Evolutionary conservation across 176 grass and related monocot species (phyloP).

Genomic region (Oryza meyeriana): DNA sequence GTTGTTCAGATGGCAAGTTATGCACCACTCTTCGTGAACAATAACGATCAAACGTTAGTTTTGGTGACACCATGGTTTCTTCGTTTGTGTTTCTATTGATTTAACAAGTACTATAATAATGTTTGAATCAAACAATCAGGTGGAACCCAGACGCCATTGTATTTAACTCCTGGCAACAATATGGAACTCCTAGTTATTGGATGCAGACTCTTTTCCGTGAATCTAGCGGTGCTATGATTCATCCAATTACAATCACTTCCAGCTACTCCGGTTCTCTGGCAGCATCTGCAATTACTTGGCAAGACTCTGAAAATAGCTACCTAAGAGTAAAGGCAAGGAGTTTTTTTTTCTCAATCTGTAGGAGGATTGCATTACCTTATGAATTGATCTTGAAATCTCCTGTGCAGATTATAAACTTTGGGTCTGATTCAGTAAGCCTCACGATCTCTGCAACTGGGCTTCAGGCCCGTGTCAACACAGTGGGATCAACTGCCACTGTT

Average conservation of each 20-base stretch:
- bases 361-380: neutral
- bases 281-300: constrained; percentile 82
- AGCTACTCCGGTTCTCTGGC: constrained; percentile 50
- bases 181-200: constrained; percentile 93
- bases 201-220: constrained; percentile 58
- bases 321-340: constrained; percentile 65
- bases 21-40: constrained; percentile 79
- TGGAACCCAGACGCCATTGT: constrained; percentile 87
- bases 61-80: neutral
- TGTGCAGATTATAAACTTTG: constrained; percentile 85
- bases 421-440: constrained; percentile 48
- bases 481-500: constrained; percentile 47
- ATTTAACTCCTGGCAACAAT: constrained; percentile 78
- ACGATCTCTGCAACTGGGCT: constrained; percentile 63
- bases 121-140: constrained; percentile 30
- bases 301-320: constrained; percentile 50
- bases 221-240: constrained; percentile 63
- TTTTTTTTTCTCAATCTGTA: neutral
- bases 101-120: neutral
- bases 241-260: constrained; percentile 62
- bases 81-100: neutral
- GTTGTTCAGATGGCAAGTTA: constrained; percentile 78
- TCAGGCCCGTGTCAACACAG: constrained; percentile 21
- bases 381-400: neutral
- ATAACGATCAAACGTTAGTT: constrained; percentile 55